Evolutionary conservation across 2,329 filamentous ascomycete species (phyloP).

Genomic region (Trichoderma citrinoviride): DNA sequence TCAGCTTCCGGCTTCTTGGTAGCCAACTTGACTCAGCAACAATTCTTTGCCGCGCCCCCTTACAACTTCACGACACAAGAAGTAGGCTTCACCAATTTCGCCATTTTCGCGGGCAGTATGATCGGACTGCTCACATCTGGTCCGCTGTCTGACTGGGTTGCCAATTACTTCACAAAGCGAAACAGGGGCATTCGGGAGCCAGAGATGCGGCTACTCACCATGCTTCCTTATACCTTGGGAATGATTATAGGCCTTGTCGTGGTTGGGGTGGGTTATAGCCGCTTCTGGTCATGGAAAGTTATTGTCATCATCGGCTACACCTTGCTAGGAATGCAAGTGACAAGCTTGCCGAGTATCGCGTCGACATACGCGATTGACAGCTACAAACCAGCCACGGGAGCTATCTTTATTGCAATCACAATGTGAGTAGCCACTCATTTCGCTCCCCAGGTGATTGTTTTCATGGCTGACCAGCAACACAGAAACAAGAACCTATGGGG

Average conservation of each 20-base stretch:
- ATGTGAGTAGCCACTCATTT: not conserved
- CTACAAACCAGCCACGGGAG: conserved; percentile 10
- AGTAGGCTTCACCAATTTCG: conserved; percentile 16
- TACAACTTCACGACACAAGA: conserved; percentile 5
- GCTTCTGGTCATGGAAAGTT: conserved; percentile 2
- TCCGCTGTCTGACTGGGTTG: conserved; percentile 11
- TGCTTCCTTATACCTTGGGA: conserved; percentile 9
- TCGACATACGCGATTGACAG: conserved; percentile 16
- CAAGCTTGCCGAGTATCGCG: conserved; percentile 9
- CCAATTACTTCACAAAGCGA: conserved; percentile 6
- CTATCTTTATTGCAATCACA: conserved; percentile 10
- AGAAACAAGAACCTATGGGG: conserved; percentile 13
- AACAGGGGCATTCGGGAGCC: conserved; percentile 13
- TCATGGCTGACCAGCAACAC: not conserved
- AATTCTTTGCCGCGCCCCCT: conserved; percentile 7
- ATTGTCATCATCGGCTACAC: conserved; percentile 13
- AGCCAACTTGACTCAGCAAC: conserved; percentile 9
- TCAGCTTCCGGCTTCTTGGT: conserved; percentile 7
- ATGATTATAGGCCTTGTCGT: conserved; percentile 6
- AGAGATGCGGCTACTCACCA: conserved; percentile 8
- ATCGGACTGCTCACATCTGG: conserved; percentile 5
- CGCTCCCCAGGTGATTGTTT: too few species aligned
- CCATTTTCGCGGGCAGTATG: not conserved
- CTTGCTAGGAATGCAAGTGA: conserved; percentile 14
- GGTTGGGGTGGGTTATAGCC: conserved; percentile 2